Conservation (phyloP, 345 rosid species). For the Punica granatum region DNA sequence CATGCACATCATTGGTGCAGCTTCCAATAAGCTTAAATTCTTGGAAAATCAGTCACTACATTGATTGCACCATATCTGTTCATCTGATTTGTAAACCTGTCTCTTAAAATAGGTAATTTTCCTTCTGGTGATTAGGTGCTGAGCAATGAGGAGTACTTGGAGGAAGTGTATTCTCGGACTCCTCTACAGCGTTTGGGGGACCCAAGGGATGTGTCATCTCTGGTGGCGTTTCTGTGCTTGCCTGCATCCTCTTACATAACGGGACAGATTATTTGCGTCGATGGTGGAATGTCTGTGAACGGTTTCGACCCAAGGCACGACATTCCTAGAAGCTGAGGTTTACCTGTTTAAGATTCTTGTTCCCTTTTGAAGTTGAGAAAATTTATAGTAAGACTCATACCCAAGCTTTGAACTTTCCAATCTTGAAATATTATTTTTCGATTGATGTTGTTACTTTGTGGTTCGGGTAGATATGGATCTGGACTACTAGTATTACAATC, state of each 20-base stretch:
- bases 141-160: conserved; percentile 30
- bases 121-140: conserved; percentile 23
- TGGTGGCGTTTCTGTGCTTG: conserved; percentile 68
- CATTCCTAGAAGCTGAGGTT: conserved; percentile 2
- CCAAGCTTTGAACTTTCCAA: too few relatives aligned
- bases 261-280: conserved; percentile 60
- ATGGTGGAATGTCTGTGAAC: conserved; percentile 59
- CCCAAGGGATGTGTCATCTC: conserved; percentile 50
- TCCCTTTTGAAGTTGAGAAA: too few relatives aligned
- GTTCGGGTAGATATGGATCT: too few relatives aligned
- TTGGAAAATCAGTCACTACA: not conserved
- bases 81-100: not conserved
- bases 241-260: conserved; percentile 80
- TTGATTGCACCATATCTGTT: not conserved
- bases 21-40: not conserved
- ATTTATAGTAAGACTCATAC: too few relatives aligned
- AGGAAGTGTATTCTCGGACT: conserved; percentile 49
- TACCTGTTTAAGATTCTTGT: not conserved
- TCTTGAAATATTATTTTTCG: too few relatives aligned
- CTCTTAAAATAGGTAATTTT: too few relatives aligned
- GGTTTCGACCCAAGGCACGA: conserved; percentile 29
- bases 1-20: not conserved
- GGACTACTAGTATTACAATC: too few relatives aligned
- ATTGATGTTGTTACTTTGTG: too few relatives aligned
- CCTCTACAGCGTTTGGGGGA: conserved; percentile 57